A percentile compares a stretch with the other conserved stretches of the same genome.
phyloP scores from a whole-genome alignment of 2,329 filamentous ascomycete genomes.

The Aspergillus sp. region DNA sequence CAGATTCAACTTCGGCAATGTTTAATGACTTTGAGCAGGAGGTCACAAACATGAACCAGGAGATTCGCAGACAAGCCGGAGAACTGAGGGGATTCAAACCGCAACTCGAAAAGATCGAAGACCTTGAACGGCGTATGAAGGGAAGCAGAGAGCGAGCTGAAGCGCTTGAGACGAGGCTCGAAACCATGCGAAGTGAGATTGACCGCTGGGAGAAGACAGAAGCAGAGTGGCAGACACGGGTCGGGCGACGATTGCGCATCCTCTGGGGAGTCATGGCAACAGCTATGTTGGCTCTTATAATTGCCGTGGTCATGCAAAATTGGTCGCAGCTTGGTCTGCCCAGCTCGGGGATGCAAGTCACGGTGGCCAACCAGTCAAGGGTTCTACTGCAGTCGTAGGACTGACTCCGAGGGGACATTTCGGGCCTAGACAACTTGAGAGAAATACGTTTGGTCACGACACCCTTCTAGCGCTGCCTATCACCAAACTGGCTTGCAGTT shows the following conservation, averaged over 20 bases:
- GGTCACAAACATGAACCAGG: constrained; percentile 26
- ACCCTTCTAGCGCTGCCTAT: constrained; percentile 15
- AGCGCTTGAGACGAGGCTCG: constrained; percentile 31
- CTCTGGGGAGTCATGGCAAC: constrained; percentile 26
- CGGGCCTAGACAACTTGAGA: no score
- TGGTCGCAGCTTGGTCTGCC: constrained; percentile 9
- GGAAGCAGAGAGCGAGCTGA: constrained; percentile 27
- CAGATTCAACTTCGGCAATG: constrained; percentile 27
- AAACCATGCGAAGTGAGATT: constrained; percentile 31
- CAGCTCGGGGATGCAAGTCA: constrained; percentile 2
- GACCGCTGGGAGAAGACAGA: constrained; percentile 37
- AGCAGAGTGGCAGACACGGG: constrained; percentile 33
- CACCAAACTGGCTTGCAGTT: constrained; percentile 9
- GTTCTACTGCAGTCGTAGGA: no score
- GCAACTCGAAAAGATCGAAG: constrained; percentile 29
- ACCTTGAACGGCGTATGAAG: constrained; percentile 34
- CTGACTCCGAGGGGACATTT: no score
- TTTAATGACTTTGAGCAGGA: constrained; percentile 33
- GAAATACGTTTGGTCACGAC: constrained; percentile 3
- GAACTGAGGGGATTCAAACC: constrained; percentile 31
- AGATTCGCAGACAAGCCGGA: constrained; percentile 30
- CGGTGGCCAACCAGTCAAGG: constrained; percentile 8
- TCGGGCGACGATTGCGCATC: constrained; percentile 32
- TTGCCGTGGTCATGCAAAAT: constrained; percentile 23
- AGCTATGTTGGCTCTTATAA: constrained; percentile 20